Conservation (phyloP, 371 early-diverging fungal species). For the Mortierella sp. region DNA sequence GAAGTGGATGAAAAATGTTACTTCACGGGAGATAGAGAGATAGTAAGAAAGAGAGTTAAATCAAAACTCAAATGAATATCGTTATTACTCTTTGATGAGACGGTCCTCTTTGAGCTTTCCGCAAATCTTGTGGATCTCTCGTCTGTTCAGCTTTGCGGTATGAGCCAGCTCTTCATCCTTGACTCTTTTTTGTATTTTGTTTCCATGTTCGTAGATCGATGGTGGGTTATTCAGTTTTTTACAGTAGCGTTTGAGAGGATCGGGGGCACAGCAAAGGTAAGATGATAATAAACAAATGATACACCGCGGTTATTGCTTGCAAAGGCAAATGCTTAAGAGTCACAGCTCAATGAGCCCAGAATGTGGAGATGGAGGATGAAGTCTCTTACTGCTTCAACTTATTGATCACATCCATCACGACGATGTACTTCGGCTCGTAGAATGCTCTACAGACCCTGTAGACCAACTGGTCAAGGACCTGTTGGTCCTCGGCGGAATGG, state of each 20-base stretch:
- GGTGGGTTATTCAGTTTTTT: too few relatives aligned
- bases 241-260: not conserved
- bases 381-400: conserved; percentile 65
- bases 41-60: too few relatives aligned
- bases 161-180: conserved; percentile 85
- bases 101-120: conserved; percentile 80
- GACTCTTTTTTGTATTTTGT: conserved; percentile 59
- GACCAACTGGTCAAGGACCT: conserved; percentile 77
- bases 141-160: conserved; percentile 71
- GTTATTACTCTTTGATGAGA: conserved; percentile 75
- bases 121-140: conserved; percentile 85
- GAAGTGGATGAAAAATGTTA: too few relatives aligned
- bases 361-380: too few relatives aligned
- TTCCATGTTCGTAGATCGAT: too few relatives aligned
- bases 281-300: too few relatives aligned
- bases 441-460: conserved; percentile 87
- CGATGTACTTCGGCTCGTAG: conserved; percentile 83
- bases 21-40: too few relatives aligned
- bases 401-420: conserved; percentile 85
- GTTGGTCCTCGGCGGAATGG: conserved; percentile 57
- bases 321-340: too few relatives aligned
- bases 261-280: too few relatives aligned
- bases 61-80: not conserved
- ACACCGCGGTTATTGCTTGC: too few relatives aligned
- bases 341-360: too few relatives aligned